These are phyloP conservation scores for Myotisia sp. DNA, from an alignment of 2,329 filamentous ascomycete species.

Conservation along the genomic window DNA sequence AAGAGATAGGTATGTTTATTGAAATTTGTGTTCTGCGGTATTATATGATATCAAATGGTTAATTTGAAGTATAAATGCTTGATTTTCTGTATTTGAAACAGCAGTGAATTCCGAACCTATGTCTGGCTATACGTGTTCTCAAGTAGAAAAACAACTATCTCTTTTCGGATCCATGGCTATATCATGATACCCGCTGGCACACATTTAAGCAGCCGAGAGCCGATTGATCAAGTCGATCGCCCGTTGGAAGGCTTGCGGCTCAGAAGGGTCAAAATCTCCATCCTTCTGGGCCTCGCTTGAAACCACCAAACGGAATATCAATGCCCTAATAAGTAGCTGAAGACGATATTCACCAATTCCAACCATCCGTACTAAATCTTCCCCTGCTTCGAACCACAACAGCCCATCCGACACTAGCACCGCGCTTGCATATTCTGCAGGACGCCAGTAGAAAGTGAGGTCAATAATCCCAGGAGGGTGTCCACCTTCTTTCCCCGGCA, in stretches of 20 bases:
- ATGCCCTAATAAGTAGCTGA: slow-evolving; percentile 9
- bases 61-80: no score
- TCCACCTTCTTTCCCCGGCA: neutral
- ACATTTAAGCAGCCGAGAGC: neutral
- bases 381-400: slow-evolving; percentile 7
- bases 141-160: no score
- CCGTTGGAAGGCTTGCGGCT: slow-evolving; percentile 2
- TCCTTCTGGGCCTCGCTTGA: slow-evolving; percentile 6
- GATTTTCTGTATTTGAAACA: no score
- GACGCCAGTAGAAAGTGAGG: slow-evolving; percentile 9
- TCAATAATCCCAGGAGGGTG: slow-evolving; percentile 7
- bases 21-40: no score
- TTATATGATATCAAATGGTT: no score
- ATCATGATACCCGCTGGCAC: no score
- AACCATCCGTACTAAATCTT: slow-evolving; percentile 5
- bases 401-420: slow-evolving; percentile 7
- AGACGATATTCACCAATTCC: slow-evolving; percentile 5
- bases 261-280: slow-evolving; percentile 1
- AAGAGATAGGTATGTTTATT: no score
- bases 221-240: slow-evolving; percentile 2
- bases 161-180: no score
- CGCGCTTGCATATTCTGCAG: slow-evolving; percentile 7
- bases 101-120: no score
- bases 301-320: slow-evolving; percentile 8
- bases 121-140: no score